Base-by-base conservation (phyloP, 768 basidiomycete genomes). In the Hydnomerulius pinastri region DNA sequence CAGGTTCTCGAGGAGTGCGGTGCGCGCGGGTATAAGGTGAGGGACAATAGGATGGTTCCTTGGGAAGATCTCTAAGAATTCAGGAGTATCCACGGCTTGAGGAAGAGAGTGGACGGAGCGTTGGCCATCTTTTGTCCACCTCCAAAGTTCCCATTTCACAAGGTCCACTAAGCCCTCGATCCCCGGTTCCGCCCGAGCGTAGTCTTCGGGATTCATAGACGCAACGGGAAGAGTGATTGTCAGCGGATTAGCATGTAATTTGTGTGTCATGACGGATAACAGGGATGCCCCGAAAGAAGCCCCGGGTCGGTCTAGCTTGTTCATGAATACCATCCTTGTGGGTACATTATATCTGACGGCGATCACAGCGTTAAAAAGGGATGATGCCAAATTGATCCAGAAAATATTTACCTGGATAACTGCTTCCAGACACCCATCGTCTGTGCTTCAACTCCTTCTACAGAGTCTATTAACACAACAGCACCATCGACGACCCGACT, bases 371-470 rank as follows among this genome's bases (percentile, higher is more conserved):
- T 45, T 32, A 32, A 50, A 40, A 33, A 15, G 30, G 20, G 9
- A 25, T 25, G 38, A 6, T 33, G 6, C 18, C 48, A 35, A 44
- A 37, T 15, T 36, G 37, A 54, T 29, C 44, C 10, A 30, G 43
- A 27, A 69, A 69, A 61, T 59, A 63, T 74, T 70, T 64, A 92
- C 92, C 88, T 82, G 67, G 92, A 86, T 58, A 94, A 68, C 65
- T 95, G 92, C 46, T 72, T 73, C 92, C 92, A 94, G 38, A 95
- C 92, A 35, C 88, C 90, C 66, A 83, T 86, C 0, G 92, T 95
- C 64, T 95, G 92, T 10, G 90, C 83, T 67, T 94, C 92, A 5
- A 94, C 92, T 6, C 92, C 92, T 69, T 94, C 92, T 0, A 95
- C 92, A 0, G 91, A 88, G 69, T 95, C 92, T 37, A 95, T 81